These are phyloP conservation scores for Wickerhamomyces subpelliculosus DNA, from an alignment of 805 yeast genomes.

Conservation along the genomic window DNA sequence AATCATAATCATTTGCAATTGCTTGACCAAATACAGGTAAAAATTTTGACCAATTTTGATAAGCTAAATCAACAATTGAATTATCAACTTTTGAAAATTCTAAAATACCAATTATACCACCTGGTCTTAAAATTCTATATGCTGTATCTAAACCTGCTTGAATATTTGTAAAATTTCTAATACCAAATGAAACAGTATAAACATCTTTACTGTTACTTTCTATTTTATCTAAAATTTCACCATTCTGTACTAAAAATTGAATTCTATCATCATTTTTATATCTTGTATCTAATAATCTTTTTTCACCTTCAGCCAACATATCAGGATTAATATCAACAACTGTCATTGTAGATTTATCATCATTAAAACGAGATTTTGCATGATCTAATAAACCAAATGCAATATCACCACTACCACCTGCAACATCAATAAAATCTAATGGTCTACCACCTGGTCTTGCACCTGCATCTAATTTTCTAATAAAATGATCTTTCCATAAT, in stretches of 20 bases:
- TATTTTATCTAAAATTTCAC: slow-evolving; percentile 79
- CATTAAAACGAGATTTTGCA: slow-evolving; percentile 74
- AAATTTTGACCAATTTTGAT: slow-evolving; percentile 82
- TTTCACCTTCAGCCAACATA: slow-evolving; percentile 89
- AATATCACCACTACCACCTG: slow-evolving; percentile 98
- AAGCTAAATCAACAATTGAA: slow-evolving; percentile 62
- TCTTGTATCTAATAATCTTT: slow-evolving; percentile 58
- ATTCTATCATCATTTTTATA: slow-evolving; percentile 51
- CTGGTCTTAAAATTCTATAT: slow-evolving; percentile 90
- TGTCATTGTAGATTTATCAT: slow-evolving; percentile 72
- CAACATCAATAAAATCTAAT: slow-evolving; percentile 86
- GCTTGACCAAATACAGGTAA: slow-evolving; percentile 95
- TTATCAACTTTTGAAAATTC: slow-evolving; percentile 92
- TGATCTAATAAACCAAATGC: slow-evolving; percentile 93
- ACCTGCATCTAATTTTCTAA: slow-evolving; percentile 86
- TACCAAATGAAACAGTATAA: slow-evolving; percentile 95
- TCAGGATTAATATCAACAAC: slow-evolving; percentile 94
- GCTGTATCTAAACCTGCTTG: slow-evolving; percentile 95
- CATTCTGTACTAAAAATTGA: slow-evolving; percentile 82
- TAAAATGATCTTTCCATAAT: slow-evolving; percentile 90
- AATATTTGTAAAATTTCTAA: slow-evolving; percentile 91
- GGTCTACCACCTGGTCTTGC: slow-evolving; percentile 84
- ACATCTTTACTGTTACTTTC: slow-evolving; percentile 87
- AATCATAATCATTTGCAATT: slow-evolving; percentile 90
- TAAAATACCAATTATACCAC: slow-evolving; percentile 94